Conservation (phyloP, 225 moss, liverwort and hornwort genomes). For the Pseudisothecium myosuroides region DNA sequence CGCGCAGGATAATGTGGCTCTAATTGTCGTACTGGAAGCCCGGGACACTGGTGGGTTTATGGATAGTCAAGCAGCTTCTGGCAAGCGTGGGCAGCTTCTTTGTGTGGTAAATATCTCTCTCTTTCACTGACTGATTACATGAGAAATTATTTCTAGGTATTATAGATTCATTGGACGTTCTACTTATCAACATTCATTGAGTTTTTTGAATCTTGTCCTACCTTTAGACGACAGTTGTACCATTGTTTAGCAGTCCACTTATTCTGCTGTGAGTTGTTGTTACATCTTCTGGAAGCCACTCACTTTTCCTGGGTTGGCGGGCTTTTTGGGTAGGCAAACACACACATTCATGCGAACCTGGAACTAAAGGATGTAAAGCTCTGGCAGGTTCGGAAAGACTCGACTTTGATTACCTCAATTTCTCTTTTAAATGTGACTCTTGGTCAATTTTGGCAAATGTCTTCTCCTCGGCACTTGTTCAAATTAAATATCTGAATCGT, state of each 20-base stretch:
- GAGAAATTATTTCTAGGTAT: neutral
- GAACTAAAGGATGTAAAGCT: slow-evolving; percentile 92
- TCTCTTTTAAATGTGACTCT: neutral
- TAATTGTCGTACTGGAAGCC: slow-evolving; percentile 85
- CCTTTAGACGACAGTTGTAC: neutral
- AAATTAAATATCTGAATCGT: neutral
- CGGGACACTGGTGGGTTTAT: slow-evolving; percentile 59
- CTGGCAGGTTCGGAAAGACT: slow-evolving; percentile 57
- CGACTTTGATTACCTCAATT: neutral
- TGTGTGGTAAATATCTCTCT: slow-evolving; percentile 52
- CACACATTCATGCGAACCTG: slow-evolving; percentile 79
- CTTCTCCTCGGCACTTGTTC: neutral
- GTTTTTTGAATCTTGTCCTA: neutral
- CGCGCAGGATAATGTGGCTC: slow-evolving; percentile 75
- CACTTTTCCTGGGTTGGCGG: neutral
- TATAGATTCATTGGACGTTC: neutral
- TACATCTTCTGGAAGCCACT: neutral
- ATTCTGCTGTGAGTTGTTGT: neutral
- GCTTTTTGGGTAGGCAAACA: slow-evolving; percentile 48
- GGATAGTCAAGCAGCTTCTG: slow-evolving; percentile 49
- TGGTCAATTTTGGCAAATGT: neutral
- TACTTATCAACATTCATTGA: neutral
- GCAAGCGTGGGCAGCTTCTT: slow-evolving; percentile 77
- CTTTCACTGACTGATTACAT: neutral
- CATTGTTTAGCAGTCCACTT: neutral